Conservation (phyloP, 257 asterid genomes). For the Capsicum rhomboideum region DNA sequence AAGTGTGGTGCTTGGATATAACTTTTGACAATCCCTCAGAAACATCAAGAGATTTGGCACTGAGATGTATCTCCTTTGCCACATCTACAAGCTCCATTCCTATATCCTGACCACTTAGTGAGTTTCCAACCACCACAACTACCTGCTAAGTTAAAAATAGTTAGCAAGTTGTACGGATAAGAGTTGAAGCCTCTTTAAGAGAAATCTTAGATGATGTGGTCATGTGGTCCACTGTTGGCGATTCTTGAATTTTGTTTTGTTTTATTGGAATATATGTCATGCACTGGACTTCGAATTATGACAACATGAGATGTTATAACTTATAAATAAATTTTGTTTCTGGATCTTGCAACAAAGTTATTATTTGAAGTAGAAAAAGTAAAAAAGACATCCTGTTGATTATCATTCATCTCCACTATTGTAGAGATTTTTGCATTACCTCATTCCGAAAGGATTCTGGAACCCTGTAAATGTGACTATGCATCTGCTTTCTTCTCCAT, state of each 20-base stretch:
- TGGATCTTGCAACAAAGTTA: background rate
- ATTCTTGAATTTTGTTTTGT: background rate
- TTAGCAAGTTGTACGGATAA: background rate
- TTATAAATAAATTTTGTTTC: background rate
- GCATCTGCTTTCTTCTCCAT: conserved; percentile 77
- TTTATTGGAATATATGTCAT: background rate
- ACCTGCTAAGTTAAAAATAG: conserved; percentile 36
- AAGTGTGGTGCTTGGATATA: conserved; percentile 44
- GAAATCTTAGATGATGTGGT: background rate
- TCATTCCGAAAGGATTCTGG: conserved; percentile 73
- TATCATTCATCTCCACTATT: background rate
- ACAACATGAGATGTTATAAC: background rate
- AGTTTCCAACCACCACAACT: conserved; percentile 79
- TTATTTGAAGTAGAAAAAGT: background rate
- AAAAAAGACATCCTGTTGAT: background rate
- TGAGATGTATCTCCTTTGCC: conserved; percentile 72
- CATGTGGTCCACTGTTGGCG: background rate
- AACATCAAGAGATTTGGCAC: conserved; percentile 39
- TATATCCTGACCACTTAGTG: conserved; percentile 82
- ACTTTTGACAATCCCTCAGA: conserved; percentile 65
- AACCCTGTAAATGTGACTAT: conserved; percentile 70
- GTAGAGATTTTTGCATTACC: conserved; percentile 29
- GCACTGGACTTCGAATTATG: background rate
- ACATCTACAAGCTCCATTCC: conserved; percentile 67
- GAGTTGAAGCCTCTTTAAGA: conserved; percentile 1